Percentiles rank a stretch among this genome's conserved stretches.
Conservation (phyloP, 1,139 yeast genomes). For the Debaryomyces sp. region DNA sequence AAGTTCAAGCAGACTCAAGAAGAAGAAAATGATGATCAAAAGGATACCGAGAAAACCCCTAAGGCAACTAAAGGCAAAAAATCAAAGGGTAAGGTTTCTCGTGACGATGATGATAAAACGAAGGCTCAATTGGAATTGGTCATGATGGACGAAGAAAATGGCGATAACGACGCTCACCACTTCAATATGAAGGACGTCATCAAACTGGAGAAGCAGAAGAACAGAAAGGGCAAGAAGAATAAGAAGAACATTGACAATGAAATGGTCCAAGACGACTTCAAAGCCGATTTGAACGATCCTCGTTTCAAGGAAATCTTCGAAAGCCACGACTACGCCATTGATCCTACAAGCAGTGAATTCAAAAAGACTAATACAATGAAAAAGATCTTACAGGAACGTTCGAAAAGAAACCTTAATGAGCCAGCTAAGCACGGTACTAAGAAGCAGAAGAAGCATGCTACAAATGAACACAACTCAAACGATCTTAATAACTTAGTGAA, state of each 20-base stretch:
- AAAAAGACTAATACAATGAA: conserved; percentile 88
- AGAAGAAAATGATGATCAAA: conserved; percentile 42
- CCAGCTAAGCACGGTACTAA: conserved; percentile 14
- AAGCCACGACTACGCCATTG: conserved; percentile 88
- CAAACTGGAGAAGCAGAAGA: conserved; percentile 70
- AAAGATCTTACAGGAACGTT: conserved; percentile 73
- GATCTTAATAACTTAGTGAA: conserved; percentile 27
- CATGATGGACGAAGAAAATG: conserved; percentile 66
- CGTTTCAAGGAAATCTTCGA: conserved; percentile 90
- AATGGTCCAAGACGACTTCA: conserved; percentile 62
- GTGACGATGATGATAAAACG: conserved; percentile 40
- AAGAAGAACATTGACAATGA: conserved; percentile 45
- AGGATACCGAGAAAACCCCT: background rate
- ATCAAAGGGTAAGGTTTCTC: conserved; percentile 27
- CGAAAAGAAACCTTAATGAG: conserved; percentile 47
- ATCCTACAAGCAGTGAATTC: conserved; percentile 85
- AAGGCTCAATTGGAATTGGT: conserved; percentile 76
- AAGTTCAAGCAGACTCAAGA: conserved; percentile 62
- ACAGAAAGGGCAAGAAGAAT: conserved; percentile 44
- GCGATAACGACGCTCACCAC: conserved; percentile 61
- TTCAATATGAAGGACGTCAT: conserved; percentile 80
- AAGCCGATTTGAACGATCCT: conserved; percentile 72
- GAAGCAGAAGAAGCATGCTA: conserved; percentile 15
- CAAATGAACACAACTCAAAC: conserved; percentile 7
- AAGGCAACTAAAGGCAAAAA: conserved; percentile 13